These are phyloP conservation scores for Lentinus tigrinus DNA, from an alignment of 768 basidiomycete species.

Conservation along the genomic window DNA sequence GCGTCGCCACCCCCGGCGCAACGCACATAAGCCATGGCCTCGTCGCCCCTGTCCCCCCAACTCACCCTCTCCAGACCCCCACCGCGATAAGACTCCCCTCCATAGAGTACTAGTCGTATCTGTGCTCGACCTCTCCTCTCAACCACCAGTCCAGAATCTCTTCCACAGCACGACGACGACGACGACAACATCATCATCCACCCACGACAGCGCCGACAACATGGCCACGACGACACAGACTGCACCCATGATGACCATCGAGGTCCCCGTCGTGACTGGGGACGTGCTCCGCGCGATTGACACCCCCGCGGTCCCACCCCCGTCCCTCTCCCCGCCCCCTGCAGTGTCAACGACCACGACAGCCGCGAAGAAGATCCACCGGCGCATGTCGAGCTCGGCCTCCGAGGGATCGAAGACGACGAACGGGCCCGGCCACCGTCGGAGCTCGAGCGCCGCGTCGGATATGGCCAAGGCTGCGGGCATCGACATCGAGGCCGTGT, in stretches of 20 bases:
- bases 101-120: not conserved
- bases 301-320: conserved; percentile 52
- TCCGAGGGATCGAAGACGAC: not conserved
- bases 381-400: conserved; percentile 8
- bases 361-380: not conserved
- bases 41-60: not conserved
- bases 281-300: conserved; percentile 65
- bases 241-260: conserved; percentile 11
- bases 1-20: not conserved
- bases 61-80: not conserved
- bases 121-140: not conserved
- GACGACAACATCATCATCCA: not conserved
- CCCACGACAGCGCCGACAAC: too few relatives aligned
- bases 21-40: not conserved
- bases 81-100: not conserved
- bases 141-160: not conserved
- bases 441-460: conserved; percentile 10
- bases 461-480: conserved; percentile 23
- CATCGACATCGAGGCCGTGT: conserved; percentile 25
- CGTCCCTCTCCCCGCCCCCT: not conserved
- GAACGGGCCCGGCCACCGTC: conserved; percentile 7
- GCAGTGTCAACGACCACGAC: not conserved
- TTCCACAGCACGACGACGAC: not conserved
- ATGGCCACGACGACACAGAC: not conserved
- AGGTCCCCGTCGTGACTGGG: conserved; percentile 56